Evolutionary conservation across 116 monocot species (phyloP), one percentile per base, ranked within the genome.

Genomic region (Trichopus zeylanicus): DNA sequence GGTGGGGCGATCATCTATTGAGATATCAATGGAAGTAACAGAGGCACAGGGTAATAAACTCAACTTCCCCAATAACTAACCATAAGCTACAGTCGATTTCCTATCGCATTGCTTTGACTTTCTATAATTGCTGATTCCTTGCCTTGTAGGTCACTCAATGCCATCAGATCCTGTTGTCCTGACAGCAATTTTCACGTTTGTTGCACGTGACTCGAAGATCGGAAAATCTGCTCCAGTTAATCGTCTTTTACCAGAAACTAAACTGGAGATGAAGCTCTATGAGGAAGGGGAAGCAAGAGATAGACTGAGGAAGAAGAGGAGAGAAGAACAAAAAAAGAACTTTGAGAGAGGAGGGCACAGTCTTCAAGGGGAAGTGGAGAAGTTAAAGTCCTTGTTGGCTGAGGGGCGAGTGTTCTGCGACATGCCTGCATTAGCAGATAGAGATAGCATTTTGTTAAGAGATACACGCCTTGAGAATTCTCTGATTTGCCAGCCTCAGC

Each of bases 401-500:
- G 95, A 95, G 60, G 86, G 90, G 1, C 72, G 78, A 19, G 76
- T 95, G 31, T 95, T 90, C 74, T 89, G 90, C 57, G 95, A 95
- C 72, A 63, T 95, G 30, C 90, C 95, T 51, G 90, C 95, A 35
- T 71, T 95, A 56, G 95, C 87, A 3, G 81, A 90, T 66, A 81
- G 90, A 61, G 74, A 95, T 48, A 89, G 90, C 74, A 95, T 90
- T 64, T 69, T 90, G 25, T 67, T 95, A 24, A 72, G 74, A 38
- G 89, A 95, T 55, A 95, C 95, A 15, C 5, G 72, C 21, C 80
- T 90, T 19, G 84, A 95, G 74, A 95, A 87, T 66, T 76, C 95
- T 37, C 75, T 95, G 12, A 81, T 95, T 58, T 95, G 95, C 59
- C 95, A 95, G 35, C 95, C 95, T 67, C 95, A 95, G 54, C 95